Evolutionary conservation across 495 filamentous ascomycete species (phyloP).

Genomic region (Cercophora newfieldiana): DNA sequence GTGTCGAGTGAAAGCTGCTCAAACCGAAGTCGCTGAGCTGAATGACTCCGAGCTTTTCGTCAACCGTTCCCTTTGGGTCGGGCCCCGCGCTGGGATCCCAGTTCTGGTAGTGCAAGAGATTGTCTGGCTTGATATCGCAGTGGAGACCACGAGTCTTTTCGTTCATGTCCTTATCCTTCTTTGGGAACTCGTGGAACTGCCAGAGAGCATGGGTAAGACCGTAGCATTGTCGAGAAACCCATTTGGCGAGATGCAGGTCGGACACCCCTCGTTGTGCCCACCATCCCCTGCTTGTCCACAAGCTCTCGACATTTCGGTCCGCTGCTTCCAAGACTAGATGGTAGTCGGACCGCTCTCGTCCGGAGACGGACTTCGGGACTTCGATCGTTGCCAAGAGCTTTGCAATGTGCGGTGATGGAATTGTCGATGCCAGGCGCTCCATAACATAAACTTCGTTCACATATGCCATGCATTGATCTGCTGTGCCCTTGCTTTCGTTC

Average conservation of each 20-base stretch:
- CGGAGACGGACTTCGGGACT: neutral
- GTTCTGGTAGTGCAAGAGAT: neutral
- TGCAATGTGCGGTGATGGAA: neutral
- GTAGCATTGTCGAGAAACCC: constrained; percentile 4
- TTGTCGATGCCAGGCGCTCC: neutral
- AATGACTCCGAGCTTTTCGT: constrained; percentile 2
- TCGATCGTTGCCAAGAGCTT: constrained; percentile 11
- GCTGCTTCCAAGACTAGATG: constrained; percentile 6
- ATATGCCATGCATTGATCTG: neutral
- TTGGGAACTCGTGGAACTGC: neutral
- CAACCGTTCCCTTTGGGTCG: neutral
- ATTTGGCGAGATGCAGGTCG: neutral
- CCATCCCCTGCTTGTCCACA: neutral
- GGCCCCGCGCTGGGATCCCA: neutral
- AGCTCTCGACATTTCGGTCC: neutral
- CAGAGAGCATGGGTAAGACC: neutral
- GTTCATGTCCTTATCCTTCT: neutral
- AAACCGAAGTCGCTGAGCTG: constrained; percentile 10
- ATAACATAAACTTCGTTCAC: constrained; percentile 8
- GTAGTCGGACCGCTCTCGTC: neutral
- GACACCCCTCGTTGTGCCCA: neutral
- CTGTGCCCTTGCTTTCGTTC: neutral
- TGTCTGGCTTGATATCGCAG: constrained; percentile 10
- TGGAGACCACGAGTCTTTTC: constrained; percentile 5
- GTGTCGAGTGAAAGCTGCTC: constrained; percentile 1